phyloP scores from a whole-genome alignment of 805 yeast genomes.

The Candida easanensis region DNA sequence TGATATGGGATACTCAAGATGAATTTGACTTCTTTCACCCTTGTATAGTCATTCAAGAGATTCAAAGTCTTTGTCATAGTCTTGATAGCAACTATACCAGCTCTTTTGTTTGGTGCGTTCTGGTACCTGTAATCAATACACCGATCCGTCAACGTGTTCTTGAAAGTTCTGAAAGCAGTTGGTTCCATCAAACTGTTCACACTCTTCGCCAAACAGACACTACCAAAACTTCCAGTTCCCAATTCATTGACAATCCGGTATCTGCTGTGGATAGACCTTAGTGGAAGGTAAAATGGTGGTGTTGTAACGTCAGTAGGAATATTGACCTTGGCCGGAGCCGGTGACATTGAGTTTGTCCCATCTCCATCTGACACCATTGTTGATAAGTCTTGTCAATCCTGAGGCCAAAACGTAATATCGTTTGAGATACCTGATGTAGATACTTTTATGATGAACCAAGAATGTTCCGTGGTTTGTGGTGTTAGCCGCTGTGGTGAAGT shows the following conservation, averaged over 20 bases:
- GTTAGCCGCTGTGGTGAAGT: too few relatives aligned
- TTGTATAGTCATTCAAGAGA: conserved; percentile 51
- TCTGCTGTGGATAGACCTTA: conserved; percentile 38
- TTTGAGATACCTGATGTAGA: too few relatives aligned
- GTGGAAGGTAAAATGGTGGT: conserved; percentile 43
- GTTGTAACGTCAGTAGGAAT: conserved; percentile 36
- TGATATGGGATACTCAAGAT: conserved; percentile 69
- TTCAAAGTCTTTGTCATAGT: conserved; percentile 60
- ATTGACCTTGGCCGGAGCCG: not conserved
- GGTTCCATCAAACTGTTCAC: conserved; percentile 23
- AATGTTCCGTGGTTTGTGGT: too few relatives aligned
- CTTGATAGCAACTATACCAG: conserved; percentile 71
- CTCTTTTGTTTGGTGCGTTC: conserved; percentile 32
- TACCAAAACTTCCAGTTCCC: conserved; percentile 78
- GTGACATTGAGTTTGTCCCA: too few relatives aligned
- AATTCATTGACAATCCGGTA: conserved; percentile 52
- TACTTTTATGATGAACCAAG: too few relatives aligned
- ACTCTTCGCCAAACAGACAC: conserved; percentile 61
- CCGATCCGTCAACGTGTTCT: conserved; percentile 48
- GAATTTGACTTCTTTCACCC: conserved; percentile 66
- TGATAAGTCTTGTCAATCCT: too few relatives aligned
- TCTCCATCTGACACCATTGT: too few relatives aligned
- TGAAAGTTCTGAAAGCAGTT: conserved; percentile 16
- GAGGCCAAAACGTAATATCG: too few relatives aligned
- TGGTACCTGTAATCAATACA: conserved; percentile 24